These are phyloP conservation scores for Podila horticola DNA, from an alignment of 192 early-diverging fungal species.

Conservation along the genomic window DNA sequence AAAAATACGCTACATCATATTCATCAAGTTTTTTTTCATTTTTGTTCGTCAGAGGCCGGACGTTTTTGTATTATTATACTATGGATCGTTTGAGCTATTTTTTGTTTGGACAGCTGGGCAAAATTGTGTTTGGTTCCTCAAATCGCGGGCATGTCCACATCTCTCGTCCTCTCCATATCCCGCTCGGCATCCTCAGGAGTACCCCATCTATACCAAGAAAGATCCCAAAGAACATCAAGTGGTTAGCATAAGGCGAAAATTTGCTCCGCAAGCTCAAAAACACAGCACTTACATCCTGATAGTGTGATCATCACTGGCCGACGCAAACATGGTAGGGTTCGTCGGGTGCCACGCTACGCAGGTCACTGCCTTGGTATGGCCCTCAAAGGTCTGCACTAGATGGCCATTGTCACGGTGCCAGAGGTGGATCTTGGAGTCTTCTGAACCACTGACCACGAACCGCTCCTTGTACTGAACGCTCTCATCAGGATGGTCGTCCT, in stretches of 20 bases:
- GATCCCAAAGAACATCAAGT: neutral
- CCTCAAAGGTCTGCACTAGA: conserved; percentile 74
- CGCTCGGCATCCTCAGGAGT: conserved; percentile 24
- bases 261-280: conserved; percentile 9
- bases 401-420: conserved; percentile 81
- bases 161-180: neutral
- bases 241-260: neutral
- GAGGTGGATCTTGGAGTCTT: conserved; percentile 82
- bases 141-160: neutral
- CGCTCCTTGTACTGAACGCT: conserved; percentile 53
- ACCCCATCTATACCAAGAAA: conserved; percentile 18
- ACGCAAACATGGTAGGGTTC: conserved; percentile 76
- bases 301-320: conserved; percentile 84
- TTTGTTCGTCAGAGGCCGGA: too few relatives aligned
- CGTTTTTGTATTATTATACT: too few relatives aligned
- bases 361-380: conserved; percentile 78
- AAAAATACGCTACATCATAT: too few relatives aligned
- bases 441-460: conserved; percentile 93
- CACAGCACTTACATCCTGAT: conserved; percentile 74
- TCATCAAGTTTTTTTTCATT: too few relatives aligned
- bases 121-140: neutral
- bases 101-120: neutral
- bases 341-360: conserved; percentile 78
- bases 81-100: neutral
- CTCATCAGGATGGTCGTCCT: neutral